Evolutionary conservation across 2,329 filamentous ascomycete genomes (phyloP).

Genomic region (Pseudopithomyces maydicus): DNA sequence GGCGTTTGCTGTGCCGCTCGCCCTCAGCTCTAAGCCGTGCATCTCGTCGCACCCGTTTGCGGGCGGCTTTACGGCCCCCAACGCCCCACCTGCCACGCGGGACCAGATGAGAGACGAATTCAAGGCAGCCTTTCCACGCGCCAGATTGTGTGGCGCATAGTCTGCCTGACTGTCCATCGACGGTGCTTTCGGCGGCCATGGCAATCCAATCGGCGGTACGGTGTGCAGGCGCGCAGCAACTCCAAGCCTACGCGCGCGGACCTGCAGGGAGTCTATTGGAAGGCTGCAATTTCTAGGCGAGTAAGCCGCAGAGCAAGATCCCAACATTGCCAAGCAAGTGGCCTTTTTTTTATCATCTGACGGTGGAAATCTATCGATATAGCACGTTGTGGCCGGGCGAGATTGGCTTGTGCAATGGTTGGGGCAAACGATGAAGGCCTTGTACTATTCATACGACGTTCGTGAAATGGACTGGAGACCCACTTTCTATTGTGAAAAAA

Average conservation of each 20-base stretch:
- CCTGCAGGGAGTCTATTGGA: not conserved
- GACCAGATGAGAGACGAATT: not conserved
- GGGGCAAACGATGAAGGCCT: too few species aligned
- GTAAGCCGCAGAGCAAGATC: not conserved
- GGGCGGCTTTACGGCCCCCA: constrained; percentile 15
- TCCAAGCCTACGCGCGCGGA: not conserved
- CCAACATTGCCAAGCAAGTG: not conserved
- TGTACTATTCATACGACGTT: too few species aligned
- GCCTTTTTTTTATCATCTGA: not conserved
- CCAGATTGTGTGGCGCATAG: not conserved
- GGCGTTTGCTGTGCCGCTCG: constrained; percentile 6
- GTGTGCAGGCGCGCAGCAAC: not conserved
- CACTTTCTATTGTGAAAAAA: too few species aligned
- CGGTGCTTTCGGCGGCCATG: not conserved
- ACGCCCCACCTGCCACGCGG: not conserved
- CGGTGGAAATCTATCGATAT: too few species aligned
- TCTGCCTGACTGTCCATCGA: not conserved
- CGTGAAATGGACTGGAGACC: too few species aligned
- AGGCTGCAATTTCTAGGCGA: not conserved
- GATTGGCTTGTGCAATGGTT: too few species aligned
- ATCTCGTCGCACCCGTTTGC: too few species aligned
- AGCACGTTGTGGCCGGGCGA: too few species aligned
- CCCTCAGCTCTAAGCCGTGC: not conserved
- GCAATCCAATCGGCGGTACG: not conserved
- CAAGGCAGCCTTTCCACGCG: not conserved